Percentiles rank a stretch among this genome's conserved stretches.
phyloP scores from a whole-genome alignment of 2,329 filamentous ascomycete genomes.

The Trichoderma oligosporum region DNA sequence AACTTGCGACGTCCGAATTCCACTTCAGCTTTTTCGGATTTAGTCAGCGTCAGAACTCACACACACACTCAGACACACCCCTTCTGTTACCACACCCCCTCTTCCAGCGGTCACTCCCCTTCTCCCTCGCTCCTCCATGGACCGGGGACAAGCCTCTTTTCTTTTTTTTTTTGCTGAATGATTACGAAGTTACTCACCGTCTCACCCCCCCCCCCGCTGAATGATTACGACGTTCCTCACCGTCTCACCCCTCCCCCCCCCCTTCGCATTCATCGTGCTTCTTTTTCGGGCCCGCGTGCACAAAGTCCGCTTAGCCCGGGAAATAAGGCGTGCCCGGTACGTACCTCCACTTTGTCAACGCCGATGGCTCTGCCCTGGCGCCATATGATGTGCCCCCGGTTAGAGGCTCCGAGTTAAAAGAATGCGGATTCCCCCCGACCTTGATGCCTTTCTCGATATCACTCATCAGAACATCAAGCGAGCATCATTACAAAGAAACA shows the following conservation, averaged over 20 bases:
- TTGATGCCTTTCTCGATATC: constrained; percentile 8
- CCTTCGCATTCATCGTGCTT: constrained; percentile 17
- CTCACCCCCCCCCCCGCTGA: constrained; percentile 14
- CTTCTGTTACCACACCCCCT: too few relatives aligned
- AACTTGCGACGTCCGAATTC: constrained; percentile 2
- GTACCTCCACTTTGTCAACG: constrained; percentile 11
- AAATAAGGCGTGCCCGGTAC: constrained; percentile 4
- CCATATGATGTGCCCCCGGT: constrained; percentile 13
- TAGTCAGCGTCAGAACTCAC: constrained; percentile 18
- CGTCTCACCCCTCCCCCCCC: constrained; percentile 14
- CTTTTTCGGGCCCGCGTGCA: constrained; percentile 16
- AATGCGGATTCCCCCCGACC: constrained; percentile 24
- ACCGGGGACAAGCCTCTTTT: background rate
- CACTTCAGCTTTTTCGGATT: constrained; percentile 10
- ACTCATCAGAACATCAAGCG: constrained; percentile 1
- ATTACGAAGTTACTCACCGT: background rate
- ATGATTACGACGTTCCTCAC: constrained; percentile 2
- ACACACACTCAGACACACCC: background rate
- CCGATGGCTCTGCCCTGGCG: constrained; percentile 7
- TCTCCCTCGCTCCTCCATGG: background rate
- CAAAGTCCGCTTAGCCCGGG: constrained; percentile 21
- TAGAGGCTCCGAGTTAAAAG: constrained; percentile 24
- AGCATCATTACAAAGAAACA: constrained; percentile 1
- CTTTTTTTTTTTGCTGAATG: too few relatives aligned
- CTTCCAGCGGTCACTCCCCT: too few relatives aligned